These are phyloP conservation scores for Entomortierella chlamydospora DNA, from an alignment of 192 early-diverging fungal genomes.

Conservation along the genomic window DNA sequence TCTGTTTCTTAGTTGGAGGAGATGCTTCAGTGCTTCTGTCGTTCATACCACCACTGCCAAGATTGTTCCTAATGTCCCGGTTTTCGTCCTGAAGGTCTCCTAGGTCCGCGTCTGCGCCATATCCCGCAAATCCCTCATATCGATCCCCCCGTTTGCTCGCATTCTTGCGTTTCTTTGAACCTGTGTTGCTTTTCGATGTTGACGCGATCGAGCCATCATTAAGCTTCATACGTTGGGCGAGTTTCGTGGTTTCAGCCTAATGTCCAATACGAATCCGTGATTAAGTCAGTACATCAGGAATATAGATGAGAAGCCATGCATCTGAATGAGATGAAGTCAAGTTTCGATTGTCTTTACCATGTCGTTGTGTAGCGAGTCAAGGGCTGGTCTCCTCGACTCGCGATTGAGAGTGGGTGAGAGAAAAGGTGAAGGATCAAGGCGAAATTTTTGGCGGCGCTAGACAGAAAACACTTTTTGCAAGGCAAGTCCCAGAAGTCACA, in stretches of 20 bases:
- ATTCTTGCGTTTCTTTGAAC: conserved; percentile 29
- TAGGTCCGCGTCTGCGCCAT: conserved; percentile 3
- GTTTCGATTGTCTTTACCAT: neutral
- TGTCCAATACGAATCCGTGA: neutral
- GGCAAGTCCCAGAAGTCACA: too few species aligned
- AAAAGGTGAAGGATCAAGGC: neutral
- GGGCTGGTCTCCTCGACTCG: neutral
- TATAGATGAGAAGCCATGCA: too few species aligned
- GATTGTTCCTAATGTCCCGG: neutral
- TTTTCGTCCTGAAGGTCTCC: conserved; percentile 35
- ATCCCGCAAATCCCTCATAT: conserved; percentile 4
- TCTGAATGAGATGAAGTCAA: neutral
- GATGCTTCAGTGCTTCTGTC: neutral
- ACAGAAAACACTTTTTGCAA: too few species aligned
- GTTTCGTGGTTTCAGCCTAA: conserved; percentile 16
- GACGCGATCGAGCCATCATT: conserved; percentile 6
- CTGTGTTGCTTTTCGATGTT: neutral
- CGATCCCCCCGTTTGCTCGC: neutral
- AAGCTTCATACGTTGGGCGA: conserved; percentile 37
- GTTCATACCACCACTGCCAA: neutral
- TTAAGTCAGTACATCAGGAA: too few species aligned
- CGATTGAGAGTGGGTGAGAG: neutral
- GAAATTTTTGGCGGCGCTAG: too few species aligned
- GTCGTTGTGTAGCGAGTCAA: neutral
- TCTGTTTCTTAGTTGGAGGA: conserved; percentile 22